These are phyloP conservation scores for Vicia villosa DNA, from an alignment of 306 rosid genomes.

Conservation along the genomic window DNA sequence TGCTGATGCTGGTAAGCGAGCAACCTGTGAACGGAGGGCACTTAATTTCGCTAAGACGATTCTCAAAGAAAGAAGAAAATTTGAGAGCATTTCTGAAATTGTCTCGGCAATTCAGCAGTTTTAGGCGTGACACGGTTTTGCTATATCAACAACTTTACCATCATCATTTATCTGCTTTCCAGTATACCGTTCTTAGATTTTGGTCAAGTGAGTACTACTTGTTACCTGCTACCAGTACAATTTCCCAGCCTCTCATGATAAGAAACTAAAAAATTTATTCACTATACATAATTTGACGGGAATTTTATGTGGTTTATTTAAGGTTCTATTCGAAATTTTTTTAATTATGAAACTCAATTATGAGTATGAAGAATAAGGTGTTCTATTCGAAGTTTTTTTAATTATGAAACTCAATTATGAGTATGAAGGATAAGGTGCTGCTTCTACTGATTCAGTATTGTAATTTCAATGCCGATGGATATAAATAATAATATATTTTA, in stretches of 20 bases:
- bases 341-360: not conserved
- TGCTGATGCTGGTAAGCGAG: slow-evolving; percentile 61
- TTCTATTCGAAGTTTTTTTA: not conserved
- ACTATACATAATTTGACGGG: no score
- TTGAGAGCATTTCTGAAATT: slow-evolving; percentile 56
- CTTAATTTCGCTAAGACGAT: slow-evolving; percentile 69
- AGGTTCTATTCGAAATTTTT: no score
- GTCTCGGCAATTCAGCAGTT: slow-evolving; percentile 57
- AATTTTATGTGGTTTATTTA: no score
- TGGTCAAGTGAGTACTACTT: not conserved
- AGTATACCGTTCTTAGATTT: not conserved
- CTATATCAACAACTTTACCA: not conserved
- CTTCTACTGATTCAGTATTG: not conserved
- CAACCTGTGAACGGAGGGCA: slow-evolving; percentile 68
- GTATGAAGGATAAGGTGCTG: not conserved
- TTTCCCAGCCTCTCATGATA: no score
- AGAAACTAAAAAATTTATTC: no score
- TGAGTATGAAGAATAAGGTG: not conserved
- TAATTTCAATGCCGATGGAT: not conserved
- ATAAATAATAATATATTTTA: not conserved
- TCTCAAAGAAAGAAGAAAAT: slow-evolving; percentile 73
- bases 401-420: not conserved
- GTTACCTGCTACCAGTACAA: no score
- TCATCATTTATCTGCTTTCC: slow-evolving; percentile 18
- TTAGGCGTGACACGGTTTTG: slow-evolving; percentile 35